Conservation (phyloP, 1,139 yeast genomes). For the Debaryomyces nepalensis region DNA sequence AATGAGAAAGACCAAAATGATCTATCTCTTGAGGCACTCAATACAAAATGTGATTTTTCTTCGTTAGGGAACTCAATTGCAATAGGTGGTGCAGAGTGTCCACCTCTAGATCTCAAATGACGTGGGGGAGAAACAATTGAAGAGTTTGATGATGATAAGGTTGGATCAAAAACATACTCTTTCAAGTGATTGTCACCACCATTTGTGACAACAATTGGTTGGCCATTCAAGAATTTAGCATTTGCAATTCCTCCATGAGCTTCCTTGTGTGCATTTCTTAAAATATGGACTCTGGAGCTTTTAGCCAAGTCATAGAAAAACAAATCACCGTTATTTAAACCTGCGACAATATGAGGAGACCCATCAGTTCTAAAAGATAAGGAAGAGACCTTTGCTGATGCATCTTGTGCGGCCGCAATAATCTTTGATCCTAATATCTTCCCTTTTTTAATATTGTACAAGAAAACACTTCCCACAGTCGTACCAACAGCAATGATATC, state of each 20-base stretch:
- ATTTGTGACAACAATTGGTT: slow-evolving; percentile 86
- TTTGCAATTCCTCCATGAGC: slow-evolving; percentile 79
- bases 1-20: slow-evolving; percentile 91
- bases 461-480: slow-evolving; percentile 62
- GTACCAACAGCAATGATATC: slow-evolving; percentile 85
- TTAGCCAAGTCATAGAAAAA: slow-evolving; percentile 82
- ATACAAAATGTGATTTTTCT: slow-evolving; percentile 77
- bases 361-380: slow-evolving; percentile 94
- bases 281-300: slow-evolving; percentile 72
- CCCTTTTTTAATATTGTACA: slow-evolving; percentile 75
- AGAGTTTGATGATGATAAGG: slow-evolving; percentile 67
- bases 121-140: slow-evolving; percentile 87
- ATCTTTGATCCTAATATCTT: slow-evolving; percentile 56
- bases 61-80: slow-evolving; percentile 77
- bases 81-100: slow-evolving; percentile 92
- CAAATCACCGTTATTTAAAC: slow-evolving; percentile 79
- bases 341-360: slow-evolving; percentile 79
- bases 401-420: slow-evolving; percentile 59
- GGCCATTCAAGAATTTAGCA: slow-evolving; percentile 83
- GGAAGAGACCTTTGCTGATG: slow-evolving; percentile 58
- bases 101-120: slow-evolving; percentile 90
- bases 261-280: slow-evolving; percentile 76
- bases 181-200: slow-evolving; percentile 92
- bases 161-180: slow-evolving; percentile 93
- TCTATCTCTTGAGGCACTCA: slow-evolving; percentile 86